Conservation (phyloP, 2,329 filamentous ascomycete genomes). For the Huntiella bhutanensis region DNA sequence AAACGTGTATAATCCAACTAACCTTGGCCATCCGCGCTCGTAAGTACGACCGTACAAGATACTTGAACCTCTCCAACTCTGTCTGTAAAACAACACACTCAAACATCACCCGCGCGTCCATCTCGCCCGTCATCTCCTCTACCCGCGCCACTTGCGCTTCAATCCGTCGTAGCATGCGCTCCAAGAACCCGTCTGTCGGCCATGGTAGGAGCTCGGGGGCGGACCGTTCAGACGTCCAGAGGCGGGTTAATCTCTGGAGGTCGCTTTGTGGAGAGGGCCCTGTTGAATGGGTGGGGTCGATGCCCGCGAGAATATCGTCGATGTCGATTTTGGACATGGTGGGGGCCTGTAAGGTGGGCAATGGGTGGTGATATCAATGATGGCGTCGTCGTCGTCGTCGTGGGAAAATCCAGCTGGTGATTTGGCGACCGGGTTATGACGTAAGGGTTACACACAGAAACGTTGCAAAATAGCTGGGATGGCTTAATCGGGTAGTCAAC, state of each 20-base stretch:
- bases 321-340: conserved; percentile 42
- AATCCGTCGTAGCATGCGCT: conserved; percentile 58
- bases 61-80: conserved; percentile 87
- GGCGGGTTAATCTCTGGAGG: conserved; percentile 71
- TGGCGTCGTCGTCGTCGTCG: no score
- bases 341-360: not conserved
- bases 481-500: no score
- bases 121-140: conserved; percentile 60
- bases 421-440: no score
- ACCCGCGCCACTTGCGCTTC: conserved; percentile 51
- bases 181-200: conserved; percentile 56
- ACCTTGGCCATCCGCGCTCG: conserved; percentile 78
- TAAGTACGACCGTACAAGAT: conserved; percentile 65
- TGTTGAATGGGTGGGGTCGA: conserved; percentile 40
- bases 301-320: conserved; percentile 58
- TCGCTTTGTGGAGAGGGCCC: conserved; percentile 45
- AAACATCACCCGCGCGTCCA: conserved; percentile 85
- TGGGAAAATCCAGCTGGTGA: not conserved
- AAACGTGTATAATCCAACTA: conserved; percentile 11
- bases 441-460: no score
- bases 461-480: no score
- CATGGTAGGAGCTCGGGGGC: conserved; percentile 65
- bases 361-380: not conserved
- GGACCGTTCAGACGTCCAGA: conserved; percentile 82
- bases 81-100: conserved; percentile 89